phyloP scores from a whole-genome alignment of 495 filamentous ascomycete species.

The Xylaria scruposa region DNA sequence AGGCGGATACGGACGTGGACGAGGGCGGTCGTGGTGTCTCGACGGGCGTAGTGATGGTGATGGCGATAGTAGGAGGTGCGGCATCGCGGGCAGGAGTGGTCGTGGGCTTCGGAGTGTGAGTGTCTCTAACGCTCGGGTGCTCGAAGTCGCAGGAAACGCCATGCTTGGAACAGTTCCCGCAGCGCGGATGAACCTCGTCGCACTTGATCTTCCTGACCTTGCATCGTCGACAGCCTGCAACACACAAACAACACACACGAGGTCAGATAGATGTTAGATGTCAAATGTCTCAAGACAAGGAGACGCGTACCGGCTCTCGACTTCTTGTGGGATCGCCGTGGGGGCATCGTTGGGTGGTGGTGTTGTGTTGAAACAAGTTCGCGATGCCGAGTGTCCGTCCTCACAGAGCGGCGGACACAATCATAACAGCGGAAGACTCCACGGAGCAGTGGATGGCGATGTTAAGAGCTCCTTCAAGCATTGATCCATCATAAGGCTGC shows the following conservation, averaged over 20 bases:
- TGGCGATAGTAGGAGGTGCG: conserved; percentile 19
- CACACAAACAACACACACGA: neutral
- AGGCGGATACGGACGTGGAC: conserved; percentile 36
- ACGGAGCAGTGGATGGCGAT: conserved; percentile 1
- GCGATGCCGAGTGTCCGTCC: neutral
- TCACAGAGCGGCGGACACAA: neutral
- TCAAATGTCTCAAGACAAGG: neutral
- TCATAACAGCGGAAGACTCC: conserved; percentile 20
- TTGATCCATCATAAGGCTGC: conserved; percentile 20
- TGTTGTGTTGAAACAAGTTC: conserved; percentile 13
- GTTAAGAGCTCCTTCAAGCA: neutral
- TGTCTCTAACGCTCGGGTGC: conserved; percentile 48
- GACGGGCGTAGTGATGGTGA: conserved; percentile 32
- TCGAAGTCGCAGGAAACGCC: conserved; percentile 69
- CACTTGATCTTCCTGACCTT: conserved; percentile 71
- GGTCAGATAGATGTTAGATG: neutral
- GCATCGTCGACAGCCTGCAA: conserved; percentile 60
- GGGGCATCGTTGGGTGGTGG: conserved; percentile 50
- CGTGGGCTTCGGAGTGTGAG: conserved; percentile 31
- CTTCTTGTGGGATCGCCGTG: conserved; percentile 69
- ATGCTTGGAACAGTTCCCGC: conserved; percentile 69
- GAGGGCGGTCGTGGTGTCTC: conserved; percentile 40
- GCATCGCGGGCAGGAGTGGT: conserved; percentile 24
- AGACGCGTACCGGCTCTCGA: conserved; percentile 53
- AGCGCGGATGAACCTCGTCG: conserved; percentile 67